Base-by-base conservation (phyloP, 768 basidiomycete species). In the Naganishia vishniacii region DNA sequence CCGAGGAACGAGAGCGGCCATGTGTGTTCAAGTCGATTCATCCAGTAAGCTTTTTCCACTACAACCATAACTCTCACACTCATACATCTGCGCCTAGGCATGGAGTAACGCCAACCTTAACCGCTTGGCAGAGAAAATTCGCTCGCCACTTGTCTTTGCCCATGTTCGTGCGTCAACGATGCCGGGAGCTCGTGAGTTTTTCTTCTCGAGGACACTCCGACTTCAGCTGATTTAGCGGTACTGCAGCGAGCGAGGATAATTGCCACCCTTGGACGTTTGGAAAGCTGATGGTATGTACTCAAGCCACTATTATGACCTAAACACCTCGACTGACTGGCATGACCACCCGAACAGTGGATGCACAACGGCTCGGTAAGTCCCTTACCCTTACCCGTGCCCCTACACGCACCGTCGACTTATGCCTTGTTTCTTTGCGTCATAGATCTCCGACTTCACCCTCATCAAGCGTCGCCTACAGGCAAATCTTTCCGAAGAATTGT, bases 1-100 rank as follows among this genome's bases (percentile, higher is more conserved):
- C 53, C 12, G 53, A 56, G 25, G 73, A 75, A 66, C 69, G 74
- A 34, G 72, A 75, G 60, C 44, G 74, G 25, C 93, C 94, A 15
- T 95, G 94, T 77, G 88, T 98, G 66, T 98, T 97, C 78, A 94
- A 92, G 42, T 91, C 90, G 28, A 86, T 94, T 20, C 91, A 92
- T 12, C 93, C 93, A 4, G 92, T 91, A 71, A 70, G 83, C 75
- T 44, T 28, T 11, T 31, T 60, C 16, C 26, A n/a, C 49, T 56
- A 13, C 4, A 16, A 20, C 34, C 25, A 32, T n/a, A n/a, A n/a
- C n/a, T 5, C 64, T 26, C 18, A 12, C 45, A 28, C 37, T 18
- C 34, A 48, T 51, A 0, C 28, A 44, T 60, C 37, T 29, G n/a
- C 25, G 23, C 13, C 12, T 40, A 95, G 88, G 95, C 92, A 7